Conservation (phyloP, 805 yeast genomes). For the Hanseniaspora lindneri region DNA sequence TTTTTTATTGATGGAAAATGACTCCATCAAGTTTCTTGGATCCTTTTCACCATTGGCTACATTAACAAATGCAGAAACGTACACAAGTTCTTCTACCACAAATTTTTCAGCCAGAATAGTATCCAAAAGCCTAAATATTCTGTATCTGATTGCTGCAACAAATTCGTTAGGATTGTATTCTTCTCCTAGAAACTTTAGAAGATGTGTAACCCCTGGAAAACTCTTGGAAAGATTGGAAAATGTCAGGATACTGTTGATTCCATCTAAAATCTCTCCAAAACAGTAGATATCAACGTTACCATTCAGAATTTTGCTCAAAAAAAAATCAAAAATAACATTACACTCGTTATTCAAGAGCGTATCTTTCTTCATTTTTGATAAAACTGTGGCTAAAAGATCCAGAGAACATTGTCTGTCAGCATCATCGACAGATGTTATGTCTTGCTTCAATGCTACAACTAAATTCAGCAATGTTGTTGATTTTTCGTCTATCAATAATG, state of each 20-base stretch:
- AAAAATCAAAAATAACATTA: conserved; percentile 39
- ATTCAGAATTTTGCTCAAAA: conserved; percentile 41
- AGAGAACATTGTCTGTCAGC: conserved; percentile 40
- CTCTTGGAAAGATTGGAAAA: conserved; percentile 29
- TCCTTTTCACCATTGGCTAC: conserved; percentile 85
- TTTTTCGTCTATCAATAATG: conserved; percentile 16
- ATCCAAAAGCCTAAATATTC: conserved; percentile 42
- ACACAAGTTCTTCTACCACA: conserved; percentile 18
- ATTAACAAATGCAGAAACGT: conserved; percentile 48
- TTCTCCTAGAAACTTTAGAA: conserved; percentile 27
- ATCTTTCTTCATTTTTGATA: conserved; percentile 26
- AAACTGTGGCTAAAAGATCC: conserved; percentile 33
- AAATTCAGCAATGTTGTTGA: conserved; percentile 37
- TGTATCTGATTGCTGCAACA: conserved; percentile 51
- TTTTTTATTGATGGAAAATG: conserved; percentile 45
- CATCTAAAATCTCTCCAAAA: conserved; percentile 40
- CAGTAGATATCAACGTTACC: conserved; percentile 44
- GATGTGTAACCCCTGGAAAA: conserved; percentile 25
- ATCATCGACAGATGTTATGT: conserved; percentile 49
- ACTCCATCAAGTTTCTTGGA: conserved; percentile 69
- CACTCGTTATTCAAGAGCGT: conserved; percentile 32
- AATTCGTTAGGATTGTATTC: conserved; percentile 45
- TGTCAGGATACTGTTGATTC: conserved; percentile 44
- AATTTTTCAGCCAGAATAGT: conserved; percentile 25
- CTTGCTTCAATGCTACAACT: conserved; percentile 48